A percentile compares a stretch with the other conserved stretches of the same genome.
Conservation (phyloP, 2,329 filamentous ascomycete species). For the Acrocalymma vagum region DNA sequence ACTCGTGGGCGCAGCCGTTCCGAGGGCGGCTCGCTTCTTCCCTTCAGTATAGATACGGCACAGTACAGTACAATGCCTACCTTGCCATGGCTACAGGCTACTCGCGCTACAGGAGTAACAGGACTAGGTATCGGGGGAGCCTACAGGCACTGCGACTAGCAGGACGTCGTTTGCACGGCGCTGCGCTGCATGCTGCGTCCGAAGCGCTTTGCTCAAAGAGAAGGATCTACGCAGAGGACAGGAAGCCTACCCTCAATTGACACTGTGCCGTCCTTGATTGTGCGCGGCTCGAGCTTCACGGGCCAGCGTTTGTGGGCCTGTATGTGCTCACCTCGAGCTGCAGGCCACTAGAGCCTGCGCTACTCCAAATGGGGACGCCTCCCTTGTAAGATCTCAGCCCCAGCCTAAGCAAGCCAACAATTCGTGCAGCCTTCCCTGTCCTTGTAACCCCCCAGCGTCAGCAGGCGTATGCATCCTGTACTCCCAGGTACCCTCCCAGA, state of each 20-base stretch:
- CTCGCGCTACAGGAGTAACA: background rate
- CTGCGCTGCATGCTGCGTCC: no score
- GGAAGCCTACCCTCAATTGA: no score
- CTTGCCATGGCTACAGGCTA: background rate
- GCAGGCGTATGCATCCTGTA: conserved; percentile 35
- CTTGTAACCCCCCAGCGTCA: conserved; percentile 37
- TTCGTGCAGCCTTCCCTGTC: conserved; percentile 39
- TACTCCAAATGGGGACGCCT: conserved; percentile 32
- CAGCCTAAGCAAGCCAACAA: conserved; percentile 34
- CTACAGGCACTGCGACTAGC: no score
- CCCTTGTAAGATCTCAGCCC: conserved; percentile 46
- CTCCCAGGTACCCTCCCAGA: conserved; percentile 29
- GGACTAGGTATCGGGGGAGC: conserved; percentile 1
- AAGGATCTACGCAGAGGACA: conserved; percentile 10
- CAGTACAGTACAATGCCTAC: conserved; percentile 4
- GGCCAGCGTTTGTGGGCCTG: conserved; percentile 16
- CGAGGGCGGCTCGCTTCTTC: conserved; percentile 22
- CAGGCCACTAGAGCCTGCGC: conserved; percentile 25
- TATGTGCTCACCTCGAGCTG: conserved; percentile 31
- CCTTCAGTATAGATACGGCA: conserved; percentile 15
- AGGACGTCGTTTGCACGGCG: no score
- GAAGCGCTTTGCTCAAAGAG: no score
- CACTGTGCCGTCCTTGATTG: no score
- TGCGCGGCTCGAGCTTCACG: conserved; percentile 24
- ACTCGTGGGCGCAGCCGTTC: conserved; percentile 22